phyloP scores from a whole-genome alignment of 129 eudicot genomes.

The Escallonia rubra region DNA sequence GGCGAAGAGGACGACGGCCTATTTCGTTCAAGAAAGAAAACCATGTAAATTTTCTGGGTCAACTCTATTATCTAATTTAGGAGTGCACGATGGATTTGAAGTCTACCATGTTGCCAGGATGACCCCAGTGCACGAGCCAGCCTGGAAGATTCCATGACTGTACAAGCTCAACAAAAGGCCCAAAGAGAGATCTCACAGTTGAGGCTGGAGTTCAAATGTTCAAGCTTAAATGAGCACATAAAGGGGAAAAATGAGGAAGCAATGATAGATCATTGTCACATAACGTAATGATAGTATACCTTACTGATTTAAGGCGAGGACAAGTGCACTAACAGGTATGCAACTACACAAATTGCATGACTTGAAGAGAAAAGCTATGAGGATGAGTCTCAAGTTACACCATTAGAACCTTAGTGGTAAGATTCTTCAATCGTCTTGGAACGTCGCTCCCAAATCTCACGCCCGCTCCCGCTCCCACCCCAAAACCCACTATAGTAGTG shows the following conservation, averaged over 20 bases:
- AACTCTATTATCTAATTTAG: too few species aligned
- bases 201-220: conserved; percentile 42
- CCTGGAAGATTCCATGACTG: conserved; percentile 72
- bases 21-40: background rate
- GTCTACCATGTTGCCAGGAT: conserved; percentile 94
- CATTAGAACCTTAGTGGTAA: too few species aligned
- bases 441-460: too few species aligned
- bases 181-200: conserved; percentile 65
- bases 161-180: conserved; percentile 73
- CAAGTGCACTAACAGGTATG: background rate
- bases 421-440: background rate
- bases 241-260: background rate
- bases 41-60: too few species aligned
- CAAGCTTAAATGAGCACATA: background rate
- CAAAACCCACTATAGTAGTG: too few species aligned
- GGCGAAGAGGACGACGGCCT: conserved; percentile 96
- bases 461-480: too few species aligned
- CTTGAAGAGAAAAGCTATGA: background rate
- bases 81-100: background rate
- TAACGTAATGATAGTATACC: background rate
- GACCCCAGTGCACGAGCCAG: conserved; percentile 99
- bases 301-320: background rate
- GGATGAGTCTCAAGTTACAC: background rate
- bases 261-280: background rate
- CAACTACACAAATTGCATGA: background rate